Evolutionary conservation across 495 filamentous ascomycete genomes (phyloP), one percentile per base, ranked within the genome.

Genomic region (Penicillium angulare): DNA sequence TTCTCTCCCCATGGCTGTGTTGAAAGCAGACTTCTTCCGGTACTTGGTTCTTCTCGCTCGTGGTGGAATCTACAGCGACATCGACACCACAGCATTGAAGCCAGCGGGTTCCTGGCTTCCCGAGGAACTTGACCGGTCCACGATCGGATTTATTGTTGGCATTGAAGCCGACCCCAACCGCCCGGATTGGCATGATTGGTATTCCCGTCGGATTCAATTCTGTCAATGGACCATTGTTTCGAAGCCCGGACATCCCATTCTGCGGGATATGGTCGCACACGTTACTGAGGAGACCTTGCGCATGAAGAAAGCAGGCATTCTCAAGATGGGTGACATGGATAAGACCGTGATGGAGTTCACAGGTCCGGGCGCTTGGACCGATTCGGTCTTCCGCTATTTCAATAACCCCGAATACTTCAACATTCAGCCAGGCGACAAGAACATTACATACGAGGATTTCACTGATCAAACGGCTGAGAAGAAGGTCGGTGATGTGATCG

Each of bases 141-240:
- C 83, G 3, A 78, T 96, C 49, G 95, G 93, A 3, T 73, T 97
- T 27, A 85, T 97, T 18, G 78, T 97, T 56, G 93, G 93, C 35
- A 97, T 98, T 51, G 93, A 98, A 68, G 93, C 93, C 3, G 93
- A 98, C 60, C 92, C 93, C 1, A 91, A 97, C 66, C 80, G 93
- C 34, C 79, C 81, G 2, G 93, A 98, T 60, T 98, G 93, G 93
- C 79, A 82, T 27, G 78, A 95, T 0, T 98, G 93, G 93, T 98
- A 97, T 70, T 91, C 89, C 44, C 86, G 93, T 44, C 79, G 93
- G 22, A 90, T 98, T 43, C 93, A 98, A 61, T 98, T 98, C 68
- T 98, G 93, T 68, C 93, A 98, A 65, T 98, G 93, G 93, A 98
- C 93, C 3, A 96, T 98, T 43, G 92, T 97, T 63, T 73, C 88